Percentiles rank a stretch among this genome's conserved stretches.
Evolutionary conservation across 148 eudicot species (phyloP).

Genomic region (Oxyria digyna): DNA sequence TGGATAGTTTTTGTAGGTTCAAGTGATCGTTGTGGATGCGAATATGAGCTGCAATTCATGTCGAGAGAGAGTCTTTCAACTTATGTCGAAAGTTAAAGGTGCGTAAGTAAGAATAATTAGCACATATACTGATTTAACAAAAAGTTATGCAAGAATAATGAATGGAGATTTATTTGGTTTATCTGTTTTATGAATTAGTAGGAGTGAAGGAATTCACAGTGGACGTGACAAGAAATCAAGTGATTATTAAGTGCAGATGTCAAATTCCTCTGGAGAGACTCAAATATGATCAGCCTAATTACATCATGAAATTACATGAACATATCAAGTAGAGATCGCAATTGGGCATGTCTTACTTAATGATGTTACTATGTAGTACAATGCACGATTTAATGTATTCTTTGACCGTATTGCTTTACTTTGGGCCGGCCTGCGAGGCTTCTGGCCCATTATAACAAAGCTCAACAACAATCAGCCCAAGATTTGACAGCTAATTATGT

Average conservation of each 20-base stretch:
- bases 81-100: neutral
- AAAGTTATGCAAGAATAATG: neutral
- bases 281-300: neutral
- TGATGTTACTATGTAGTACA: neutral
- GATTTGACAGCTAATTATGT: neutral
- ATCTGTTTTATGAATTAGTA: neutral
- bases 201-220: conserved; percentile 2
- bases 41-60: neutral
- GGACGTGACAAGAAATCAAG: neutral
- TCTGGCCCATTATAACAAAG: neutral
- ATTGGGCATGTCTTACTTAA: too few relatives aligned
- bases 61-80: neutral
- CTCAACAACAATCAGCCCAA: neutral
- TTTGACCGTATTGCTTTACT: neutral
- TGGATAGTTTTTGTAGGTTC: neutral
- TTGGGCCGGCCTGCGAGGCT: neutral
- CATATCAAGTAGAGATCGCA: neutral
- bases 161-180: neutral
- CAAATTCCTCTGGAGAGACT: neutral
- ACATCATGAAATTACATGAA: neutral
- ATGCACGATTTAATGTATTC: neutral
- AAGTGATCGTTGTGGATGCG: neutral
- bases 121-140: too few relatives aligned
- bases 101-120: neutral
- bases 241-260: neutral